Conservation (phyloP, 768 basidiomycete genomes). For the Pisolithus microcarpus region DNA sequence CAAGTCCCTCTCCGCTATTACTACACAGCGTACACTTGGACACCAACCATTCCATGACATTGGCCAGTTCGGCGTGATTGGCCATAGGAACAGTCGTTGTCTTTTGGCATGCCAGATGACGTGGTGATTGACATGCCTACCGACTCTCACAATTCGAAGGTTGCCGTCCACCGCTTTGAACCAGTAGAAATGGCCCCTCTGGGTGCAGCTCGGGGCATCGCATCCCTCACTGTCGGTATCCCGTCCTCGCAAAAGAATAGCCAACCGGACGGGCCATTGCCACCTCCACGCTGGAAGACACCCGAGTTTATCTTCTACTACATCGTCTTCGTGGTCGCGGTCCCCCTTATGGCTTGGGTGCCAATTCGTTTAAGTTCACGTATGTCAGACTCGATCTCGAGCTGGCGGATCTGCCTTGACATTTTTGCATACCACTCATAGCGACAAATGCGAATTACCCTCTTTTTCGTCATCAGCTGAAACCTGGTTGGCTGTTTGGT, state of each 20-base stretch:
- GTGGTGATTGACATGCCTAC: slow-evolving; percentile 29
- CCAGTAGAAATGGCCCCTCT: slow-evolving; percentile 7
- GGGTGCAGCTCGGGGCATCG: slow-evolving; percentile 26
- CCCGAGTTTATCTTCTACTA: slow-evolving; percentile 78
- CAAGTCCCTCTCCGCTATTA: not conserved
- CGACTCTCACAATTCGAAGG: slow-evolving; percentile 20
- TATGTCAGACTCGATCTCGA: slow-evolving; percentile 36
- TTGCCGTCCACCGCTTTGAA: slow-evolving; percentile 9
- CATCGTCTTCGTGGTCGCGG: slow-evolving; percentile 46
- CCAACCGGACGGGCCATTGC: slow-evolving; percentile 19
- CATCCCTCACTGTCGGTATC: slow-evolving; percentile 49
- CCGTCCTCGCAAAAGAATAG: slow-evolving; percentile 35
- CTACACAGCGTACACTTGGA: too few species aligned
- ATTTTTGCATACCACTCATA: slow-evolving; percentile 23
- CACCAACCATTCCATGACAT: too few species aligned
- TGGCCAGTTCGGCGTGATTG: too few species aligned
- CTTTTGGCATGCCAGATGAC: slow-evolving; percentile 21
- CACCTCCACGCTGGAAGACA: slow-evolving; percentile 65
- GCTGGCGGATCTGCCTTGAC: slow-evolving; percentile 1
- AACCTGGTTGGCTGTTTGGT: slow-evolving; percentile 75
- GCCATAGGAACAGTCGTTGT: not conserved
- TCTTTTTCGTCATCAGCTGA: slow-evolving; percentile 50
- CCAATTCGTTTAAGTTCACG: slow-evolving; percentile 67
- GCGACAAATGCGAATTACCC: slow-evolving; percentile 71
- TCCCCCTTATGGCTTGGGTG: slow-evolving; percentile 73